phyloP scores from a whole-genome alignment of 2,329 filamentous ascomycete species.

The Pseudogymnoascus sp. region DNA sequence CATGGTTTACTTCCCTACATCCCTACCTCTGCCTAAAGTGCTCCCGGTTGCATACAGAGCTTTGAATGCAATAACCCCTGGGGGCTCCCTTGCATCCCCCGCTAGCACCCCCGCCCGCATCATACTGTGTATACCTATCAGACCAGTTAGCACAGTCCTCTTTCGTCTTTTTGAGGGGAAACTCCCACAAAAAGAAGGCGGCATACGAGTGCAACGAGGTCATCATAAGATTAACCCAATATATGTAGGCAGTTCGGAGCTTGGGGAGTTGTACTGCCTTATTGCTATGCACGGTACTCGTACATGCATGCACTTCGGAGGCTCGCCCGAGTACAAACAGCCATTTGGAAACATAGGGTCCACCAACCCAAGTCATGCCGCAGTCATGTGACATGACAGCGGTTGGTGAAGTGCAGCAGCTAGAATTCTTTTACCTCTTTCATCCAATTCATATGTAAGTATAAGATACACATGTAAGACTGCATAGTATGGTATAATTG shows the following conservation, averaged over 20 bases:
- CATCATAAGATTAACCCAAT: not conserved
- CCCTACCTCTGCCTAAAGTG: constrained; percentile 1
- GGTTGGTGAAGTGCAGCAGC: not conserved
- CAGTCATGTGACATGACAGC: not conserved
- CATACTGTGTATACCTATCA: not conserved
- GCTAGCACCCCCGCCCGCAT: not conserved
- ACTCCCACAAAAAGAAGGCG: not conserved
- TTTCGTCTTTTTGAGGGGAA: not conserved
- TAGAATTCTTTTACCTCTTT: not conserved
- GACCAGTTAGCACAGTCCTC: not conserved
- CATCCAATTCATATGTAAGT: not conserved
- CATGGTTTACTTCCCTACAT: not conserved
- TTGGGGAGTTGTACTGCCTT: not conserved
- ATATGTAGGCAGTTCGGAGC: not conserved
- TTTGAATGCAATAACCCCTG: not conserved
- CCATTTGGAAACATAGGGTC: not conserved
- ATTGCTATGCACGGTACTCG: not conserved
- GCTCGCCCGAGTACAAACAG: not conserved
- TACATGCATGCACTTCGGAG: not conserved
- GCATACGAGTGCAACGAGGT: constrained; percentile 1
- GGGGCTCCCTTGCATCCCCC: not conserved
- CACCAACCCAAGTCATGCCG: not conserved
- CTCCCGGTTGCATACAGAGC: not conserved
- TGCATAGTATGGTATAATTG: not conserved
- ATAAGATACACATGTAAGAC: constrained; percentile 3